Evolutionary conservation across 768 basidiomycete species (phyloP), one percentile per base, ranked within the genome.

Genomic region (Butyriboletus loyo): DNA sequence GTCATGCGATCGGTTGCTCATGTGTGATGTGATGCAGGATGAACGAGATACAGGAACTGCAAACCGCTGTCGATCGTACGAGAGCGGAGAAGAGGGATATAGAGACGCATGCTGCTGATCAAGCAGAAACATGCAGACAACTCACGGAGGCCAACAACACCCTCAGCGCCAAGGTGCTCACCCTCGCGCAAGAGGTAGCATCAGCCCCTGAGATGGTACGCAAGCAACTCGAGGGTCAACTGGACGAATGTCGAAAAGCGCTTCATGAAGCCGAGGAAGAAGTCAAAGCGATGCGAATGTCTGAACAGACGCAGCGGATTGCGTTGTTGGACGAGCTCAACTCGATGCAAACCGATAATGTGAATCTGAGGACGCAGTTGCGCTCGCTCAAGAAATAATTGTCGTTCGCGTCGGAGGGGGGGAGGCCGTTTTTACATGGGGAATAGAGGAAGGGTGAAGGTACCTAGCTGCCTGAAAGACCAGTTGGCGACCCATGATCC

Each of bases 301-400:
- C 83, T 15, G 91, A 94, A 63, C 88, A 92, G 71, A 80, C 76
- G 9, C 93, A 95, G 72, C 77, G 87, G 57, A 83, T 92, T 50
- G 86, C 87, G 30, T 66, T 99, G 49, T 76, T 99, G 38, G 93
- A 97, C 63, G 92, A 96, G 73, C 77, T 96, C 61, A 93, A 91
- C 66, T 76, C 79, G 46, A 78, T 87, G 72, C 89, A 92, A 72
- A 85, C 80, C 50, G 89, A 92, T 72, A 92, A 93, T 62, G 76
- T 73, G 36, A 81, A 68, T 35, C 65, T 93, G 54, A 78, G 87
- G 39, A 81, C 83, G 30, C 91, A 92, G 68, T 61, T 93, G 59
- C 78, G 89, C 46, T 77, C 77, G 22, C 67, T 76, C 56, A 86
- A 82, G 49, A 64, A 54, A 40, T 68, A 4, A 19, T n/a, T 19